phyloP scores from a whole-genome alignment of 352 stramenopile species.

The Pythium coloratum region DNA sequence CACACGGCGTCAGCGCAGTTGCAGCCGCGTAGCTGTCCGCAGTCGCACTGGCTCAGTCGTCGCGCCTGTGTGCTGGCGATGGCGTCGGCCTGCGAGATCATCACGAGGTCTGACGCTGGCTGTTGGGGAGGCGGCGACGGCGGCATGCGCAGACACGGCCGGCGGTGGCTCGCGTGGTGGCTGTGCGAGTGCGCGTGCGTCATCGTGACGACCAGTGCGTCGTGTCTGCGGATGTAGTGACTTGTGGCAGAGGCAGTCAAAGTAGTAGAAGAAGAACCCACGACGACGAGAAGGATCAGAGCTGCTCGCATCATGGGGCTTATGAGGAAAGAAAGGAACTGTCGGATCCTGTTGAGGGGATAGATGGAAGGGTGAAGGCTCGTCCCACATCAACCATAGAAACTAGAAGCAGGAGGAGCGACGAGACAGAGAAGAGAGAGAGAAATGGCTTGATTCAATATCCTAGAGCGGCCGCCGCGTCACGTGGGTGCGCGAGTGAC shows the following conservation, averaged over 20 bases:
- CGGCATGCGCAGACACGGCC: background rate
- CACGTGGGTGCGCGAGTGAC: slow-evolving; percentile 5
- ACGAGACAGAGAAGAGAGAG: background rate
- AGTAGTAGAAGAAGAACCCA: background rate
- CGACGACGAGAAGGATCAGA: background rate
- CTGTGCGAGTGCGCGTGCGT: background rate
- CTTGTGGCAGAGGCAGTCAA: too few species aligned
- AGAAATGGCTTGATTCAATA: slow-evolving; percentile 26
- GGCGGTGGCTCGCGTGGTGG: background rate
- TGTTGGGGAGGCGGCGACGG: background rate
- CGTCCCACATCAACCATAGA: slow-evolving; percentile 15
- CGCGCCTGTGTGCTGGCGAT: background rate
- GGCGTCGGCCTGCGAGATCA: slow-evolving; percentile 2
- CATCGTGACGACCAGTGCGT: background rate
- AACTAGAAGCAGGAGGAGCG: slow-evolving; percentile 17
- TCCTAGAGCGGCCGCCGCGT: slow-evolving; percentile 15
- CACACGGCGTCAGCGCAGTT: slow-evolving; percentile 37
- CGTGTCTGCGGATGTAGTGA: background rate
- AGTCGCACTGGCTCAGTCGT: slow-evolving; percentile 31
- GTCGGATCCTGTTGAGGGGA: background rate
- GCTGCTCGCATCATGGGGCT: background rate
- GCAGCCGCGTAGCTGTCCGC: slow-evolving; percentile 28
- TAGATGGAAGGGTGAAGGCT: background rate
- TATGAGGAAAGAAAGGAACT: background rate
- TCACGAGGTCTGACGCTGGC: background rate